Evolutionary conservation across 306 rosid species (phyloP), one percentile per base, ranked within the genome.

Genomic region (Pterocarpus macrocarpus): DNA sequence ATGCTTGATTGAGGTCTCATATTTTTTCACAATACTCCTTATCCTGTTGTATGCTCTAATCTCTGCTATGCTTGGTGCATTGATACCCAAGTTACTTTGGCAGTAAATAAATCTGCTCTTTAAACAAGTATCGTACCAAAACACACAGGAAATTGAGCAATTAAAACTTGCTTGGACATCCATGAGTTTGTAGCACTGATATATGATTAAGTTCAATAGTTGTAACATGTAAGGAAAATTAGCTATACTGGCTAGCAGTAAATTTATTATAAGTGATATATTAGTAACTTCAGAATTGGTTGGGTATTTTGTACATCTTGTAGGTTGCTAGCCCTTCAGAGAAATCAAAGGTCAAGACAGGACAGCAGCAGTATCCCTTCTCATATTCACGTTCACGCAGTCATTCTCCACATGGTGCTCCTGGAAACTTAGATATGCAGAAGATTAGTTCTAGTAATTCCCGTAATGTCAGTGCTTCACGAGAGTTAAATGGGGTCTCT

Each of bases 331-430:
- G 73, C 65, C 62, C 85, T 76, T 80, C 22, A 1, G 82, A 76
- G 72, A 85, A 85, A 71, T 81, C 57, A 17, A 85, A 81, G 79
- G 39, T 69, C 41, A 85, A 85, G 77, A 58, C 82, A 9, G 56
- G 69, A 77, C 73, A 73, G 43, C 81, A 39, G 75, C 77, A 81
- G 63, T 56, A 85, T 65, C 65, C 68, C 59, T 58, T 50, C 64
- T 10, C 80, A 10, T 67, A 39, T 50, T 72, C 85, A 32, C 83
- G 57, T 57, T 34, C 73, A 4, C 16, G 59, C 5, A 65, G 15
- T 55, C 53, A 53, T 53, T 68, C 84, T 73, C 58, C 78, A 30
- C 78, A 16, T 22, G 57, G 78, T 41, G 64, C 65, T 56, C 50
- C 38, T 64, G 76, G 72, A 64, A 80, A 70, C 62, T 76, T 57